These are phyloP conservation scores for Sporothrix luriei DNA, from an alignment of 2,329 filamentous ascomycete species.

Conservation along the genomic window DNA sequence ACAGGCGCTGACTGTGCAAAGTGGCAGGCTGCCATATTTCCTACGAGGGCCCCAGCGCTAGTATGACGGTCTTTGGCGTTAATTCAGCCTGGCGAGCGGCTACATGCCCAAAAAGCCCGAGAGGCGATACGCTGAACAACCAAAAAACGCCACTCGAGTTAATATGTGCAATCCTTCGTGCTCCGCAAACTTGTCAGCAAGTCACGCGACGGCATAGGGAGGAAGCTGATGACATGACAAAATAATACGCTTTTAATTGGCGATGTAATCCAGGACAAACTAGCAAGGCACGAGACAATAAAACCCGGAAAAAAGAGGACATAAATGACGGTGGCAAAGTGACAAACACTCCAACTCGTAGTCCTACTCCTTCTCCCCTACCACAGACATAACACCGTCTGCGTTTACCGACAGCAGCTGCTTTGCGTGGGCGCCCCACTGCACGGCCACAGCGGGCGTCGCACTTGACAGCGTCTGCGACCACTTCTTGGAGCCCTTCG, in stretches of 20 bases:
- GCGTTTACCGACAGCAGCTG: constrained; percentile 73
- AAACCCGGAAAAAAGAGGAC: background rate
- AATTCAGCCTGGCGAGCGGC: background rate
- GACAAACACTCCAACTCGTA: background rate
- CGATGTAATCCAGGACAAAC: constrained; percentile 8
- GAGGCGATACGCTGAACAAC: background rate
- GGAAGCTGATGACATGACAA: background rate
- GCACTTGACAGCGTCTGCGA: constrained; percentile 79
- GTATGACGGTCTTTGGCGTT: no score
- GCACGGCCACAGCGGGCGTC: constrained; percentile 69
- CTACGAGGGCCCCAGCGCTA: background rate
- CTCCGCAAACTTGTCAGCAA: no score
- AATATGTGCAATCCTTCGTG: no score
- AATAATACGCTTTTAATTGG: constrained; percentile 9
- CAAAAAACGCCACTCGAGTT: background rate
- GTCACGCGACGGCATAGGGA: no score
- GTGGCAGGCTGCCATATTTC: background rate
- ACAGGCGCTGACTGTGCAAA: background rate
- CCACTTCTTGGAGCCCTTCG: constrained; percentile 86
- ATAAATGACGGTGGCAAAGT: background rate
- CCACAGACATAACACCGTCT: constrained; percentile 73
- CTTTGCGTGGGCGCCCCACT: constrained; percentile 76
- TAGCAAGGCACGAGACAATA: background rate
- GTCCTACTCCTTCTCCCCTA: constrained; percentile 58
- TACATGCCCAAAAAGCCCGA: background rate